Evolutionary conservation across 495 filamentous ascomycete genomes (phyloP).

Genomic region (Hyaloscypha variabilis): DNA sequence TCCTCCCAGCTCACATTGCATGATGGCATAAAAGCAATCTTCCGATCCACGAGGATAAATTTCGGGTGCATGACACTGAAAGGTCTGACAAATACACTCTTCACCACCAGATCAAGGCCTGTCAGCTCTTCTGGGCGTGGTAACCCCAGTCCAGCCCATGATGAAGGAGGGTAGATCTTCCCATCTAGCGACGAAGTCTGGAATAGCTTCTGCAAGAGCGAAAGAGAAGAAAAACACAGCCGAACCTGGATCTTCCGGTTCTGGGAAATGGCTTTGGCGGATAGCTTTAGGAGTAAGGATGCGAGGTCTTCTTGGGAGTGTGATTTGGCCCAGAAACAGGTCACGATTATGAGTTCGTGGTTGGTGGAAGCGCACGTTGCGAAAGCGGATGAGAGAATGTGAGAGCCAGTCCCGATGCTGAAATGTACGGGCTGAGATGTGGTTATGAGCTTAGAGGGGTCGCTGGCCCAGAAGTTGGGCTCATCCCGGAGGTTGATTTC

Average conservation of each 20-base stretch:
- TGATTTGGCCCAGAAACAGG: conserved; percentile 76
- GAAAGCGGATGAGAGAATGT: conserved; percentile 42
- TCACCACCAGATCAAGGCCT: conserved; percentile 64
- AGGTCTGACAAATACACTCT: conserved; percentile 71
- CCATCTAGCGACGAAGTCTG: conserved; percentile 60
- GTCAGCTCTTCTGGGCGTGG: conserved; percentile 52
- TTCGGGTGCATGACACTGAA: conserved; percentile 81
- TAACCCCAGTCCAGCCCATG: conserved; percentile 62
- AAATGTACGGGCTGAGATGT: conserved; percentile 20
- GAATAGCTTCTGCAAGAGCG: conserved; percentile 68
- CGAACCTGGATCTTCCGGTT: conserved; percentile 48
- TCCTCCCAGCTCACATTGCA: conserved; percentile 78
- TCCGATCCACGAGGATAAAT: conserved; percentile 69
- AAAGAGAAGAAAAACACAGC: conserved; percentile 68
- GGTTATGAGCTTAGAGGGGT: conserved; percentile 22
- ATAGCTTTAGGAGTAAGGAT: conserved; percentile 22
- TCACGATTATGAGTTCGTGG: conserved; percentile 69
- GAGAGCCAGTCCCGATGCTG: conserved; percentile 27
- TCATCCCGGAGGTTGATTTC: not conserved
- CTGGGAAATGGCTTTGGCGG: conserved; percentile 30
- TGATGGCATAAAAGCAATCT: conserved; percentile 61
- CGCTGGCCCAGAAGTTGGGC: conserved; percentile 22
- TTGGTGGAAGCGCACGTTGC: conserved; percentile 58
- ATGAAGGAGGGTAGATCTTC: conserved; percentile 54
- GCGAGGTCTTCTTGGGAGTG: conserved; percentile 50